A percentile compares a stretch with the other conserved stretches of the same genome.
phyloP scores from a whole-genome alignment of 2,329 filamentous ascomycete genomes.

The Cryphonectria radicalis region DNA sequence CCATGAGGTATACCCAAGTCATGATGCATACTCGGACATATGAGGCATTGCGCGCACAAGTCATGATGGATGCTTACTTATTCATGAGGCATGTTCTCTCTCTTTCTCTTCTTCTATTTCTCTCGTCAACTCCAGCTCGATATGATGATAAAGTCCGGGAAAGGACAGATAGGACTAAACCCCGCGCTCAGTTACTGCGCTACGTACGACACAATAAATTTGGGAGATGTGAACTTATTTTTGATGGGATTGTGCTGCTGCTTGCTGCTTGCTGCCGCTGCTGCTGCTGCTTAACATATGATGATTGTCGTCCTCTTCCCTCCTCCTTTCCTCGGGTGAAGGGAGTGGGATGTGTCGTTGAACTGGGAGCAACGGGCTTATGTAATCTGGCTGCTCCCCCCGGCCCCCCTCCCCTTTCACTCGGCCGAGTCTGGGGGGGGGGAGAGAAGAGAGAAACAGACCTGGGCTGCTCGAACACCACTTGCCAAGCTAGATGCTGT shows the following conservation, averaged over 20 bases:
- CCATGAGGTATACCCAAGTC: background rate
- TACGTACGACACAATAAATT: constrained; percentile 15
- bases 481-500: background rate
- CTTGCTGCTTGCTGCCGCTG: background rate
- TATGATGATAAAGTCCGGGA: constrained; percentile 6
- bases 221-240: constrained; percentile 11
- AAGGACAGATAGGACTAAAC: no score
- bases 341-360: background rate
- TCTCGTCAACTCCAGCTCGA: background rate
- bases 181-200: background rate
- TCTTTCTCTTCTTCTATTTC: no score
- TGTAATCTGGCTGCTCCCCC: background rate
- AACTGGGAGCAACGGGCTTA: background rate
- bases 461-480: no score
- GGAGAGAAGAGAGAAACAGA: no score
- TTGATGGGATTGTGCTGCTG: background rate
- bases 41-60: background rate
- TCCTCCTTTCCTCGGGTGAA: no score
- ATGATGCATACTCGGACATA: background rate
- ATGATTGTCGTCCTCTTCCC: no score
- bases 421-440: background rate
- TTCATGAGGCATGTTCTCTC: background rate
- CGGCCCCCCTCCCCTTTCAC: no score
- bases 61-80: background rate
- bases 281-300: no score